Evolutionary conservation across 1,284 basidiomycete genomes (phyloP).

Genomic region (Trichosporon sp.): DNA sequence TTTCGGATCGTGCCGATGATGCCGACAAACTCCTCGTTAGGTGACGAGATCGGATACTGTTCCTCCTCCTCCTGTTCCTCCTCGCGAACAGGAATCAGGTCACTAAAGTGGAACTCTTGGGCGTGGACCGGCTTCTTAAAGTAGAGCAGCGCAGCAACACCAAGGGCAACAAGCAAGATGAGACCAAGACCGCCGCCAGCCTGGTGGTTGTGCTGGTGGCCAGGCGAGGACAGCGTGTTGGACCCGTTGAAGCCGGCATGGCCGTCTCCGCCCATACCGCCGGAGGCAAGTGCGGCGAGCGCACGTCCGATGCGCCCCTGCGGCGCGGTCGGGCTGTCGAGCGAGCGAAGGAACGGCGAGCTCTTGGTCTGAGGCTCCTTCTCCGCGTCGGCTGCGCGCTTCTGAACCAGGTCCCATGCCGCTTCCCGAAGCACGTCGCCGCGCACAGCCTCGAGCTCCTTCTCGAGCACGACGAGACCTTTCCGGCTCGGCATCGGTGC

Average conservation of each 20-base stretch:
- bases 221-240: constrained; percentile 17
- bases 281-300: background rate
- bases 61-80: constrained; percentile 6
- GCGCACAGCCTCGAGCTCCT: constrained; percentile 66
- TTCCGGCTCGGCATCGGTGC: constrained; percentile 74
- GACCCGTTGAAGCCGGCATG: constrained; percentile 19
- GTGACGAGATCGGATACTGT: constrained; percentile 31
- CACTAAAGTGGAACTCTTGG: constrained; percentile 30
- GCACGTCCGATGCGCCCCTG: constrained; percentile 9
- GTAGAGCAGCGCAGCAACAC: constrained; percentile 37
- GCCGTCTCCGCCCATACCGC: constrained; percentile 27
- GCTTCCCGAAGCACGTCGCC: constrained; percentile 56
- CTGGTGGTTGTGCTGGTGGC: constrained; percentile 10
- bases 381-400: constrained; percentile 25
- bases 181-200: constrained; percentile 36
- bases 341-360: constrained; percentile 2
- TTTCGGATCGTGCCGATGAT: constrained; percentile 35
- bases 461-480: constrained; percentile 62
- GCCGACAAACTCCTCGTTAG: constrained; percentile 30
- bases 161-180: constrained; percentile 37
- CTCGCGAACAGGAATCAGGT: constrained; percentile 35
- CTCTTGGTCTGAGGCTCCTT: background rate
- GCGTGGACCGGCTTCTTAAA: constrained; percentile 38
- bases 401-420: constrained; percentile 48
- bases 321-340: background rate